phyloP scores from a whole-genome alignment of 345 rosid genomes.

The Arabidopsis arenosa region DNA sequence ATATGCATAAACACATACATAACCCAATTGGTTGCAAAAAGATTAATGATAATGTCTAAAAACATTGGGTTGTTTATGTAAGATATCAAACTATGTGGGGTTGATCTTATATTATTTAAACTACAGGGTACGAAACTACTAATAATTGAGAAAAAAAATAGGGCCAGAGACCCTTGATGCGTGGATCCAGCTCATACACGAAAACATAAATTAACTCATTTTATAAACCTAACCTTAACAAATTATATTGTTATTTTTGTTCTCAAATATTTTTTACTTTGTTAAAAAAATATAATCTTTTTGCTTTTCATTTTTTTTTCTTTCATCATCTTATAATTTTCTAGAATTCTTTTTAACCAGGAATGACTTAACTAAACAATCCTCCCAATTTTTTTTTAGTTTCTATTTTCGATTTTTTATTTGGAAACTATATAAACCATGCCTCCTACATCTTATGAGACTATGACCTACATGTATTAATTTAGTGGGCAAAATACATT shows the following conservation, averaged over 20 bases:
- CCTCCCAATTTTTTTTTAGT: neutral
- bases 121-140: slow-evolving; percentile 27
- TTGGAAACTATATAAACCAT: slow-evolving; percentile 8
- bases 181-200: slow-evolving; percentile 84
- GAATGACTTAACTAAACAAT: neutral
- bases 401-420: neutral
- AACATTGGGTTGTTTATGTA: slow-evolving; percentile 30
- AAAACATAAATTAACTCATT: slow-evolving; percentile 22
- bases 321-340: slow-evolving; percentile 8
- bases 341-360: neutral
- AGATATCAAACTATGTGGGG: slow-evolving; percentile 23
- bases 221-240: slow-evolving; percentile 35
- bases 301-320: neutral
- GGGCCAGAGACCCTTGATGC: slow-evolving; percentile 58
- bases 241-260: slow-evolving; percentile 8
- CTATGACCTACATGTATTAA: slow-evolving; percentile 18
- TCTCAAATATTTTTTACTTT: neutral
- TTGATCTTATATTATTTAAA: slow-evolving; percentile 7
- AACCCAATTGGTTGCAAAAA: no score
- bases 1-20: no score
- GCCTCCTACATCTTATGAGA: slow-evolving; percentile 9
- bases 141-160: slow-evolving; percentile 43
- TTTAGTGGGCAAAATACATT: neutral
- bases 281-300: neutral
- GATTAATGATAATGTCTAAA: neutral